phyloP scores from a whole-genome alignment of 1,284 basidiomycete species.

The Neonothopanus nambi region DNA sequence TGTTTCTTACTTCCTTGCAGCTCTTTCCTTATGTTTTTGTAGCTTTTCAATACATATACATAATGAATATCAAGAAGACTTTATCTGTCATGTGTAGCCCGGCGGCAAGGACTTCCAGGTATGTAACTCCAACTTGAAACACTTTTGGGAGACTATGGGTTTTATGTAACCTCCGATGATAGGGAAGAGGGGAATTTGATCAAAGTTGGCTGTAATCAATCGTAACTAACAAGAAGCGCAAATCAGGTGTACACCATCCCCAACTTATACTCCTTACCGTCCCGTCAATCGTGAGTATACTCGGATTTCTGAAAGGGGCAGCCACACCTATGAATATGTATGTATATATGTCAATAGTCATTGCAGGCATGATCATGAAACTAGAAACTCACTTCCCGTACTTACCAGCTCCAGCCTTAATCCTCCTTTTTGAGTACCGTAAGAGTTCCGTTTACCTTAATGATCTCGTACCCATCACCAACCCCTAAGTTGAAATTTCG shows the following conservation, averaged over 20 bases:
- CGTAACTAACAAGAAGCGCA: neutral
- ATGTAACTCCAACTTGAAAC: neutral
- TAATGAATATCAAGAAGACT: neutral
- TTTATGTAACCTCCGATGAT: slow-evolving; percentile 14
- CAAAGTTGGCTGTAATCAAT: too few species aligned
- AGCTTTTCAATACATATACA: neutral
- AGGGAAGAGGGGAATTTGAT: slow-evolving; percentile 12
- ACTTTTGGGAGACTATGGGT: slow-evolving; percentile 10
- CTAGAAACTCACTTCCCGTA: too few species aligned
- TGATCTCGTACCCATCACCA: too few species aligned
- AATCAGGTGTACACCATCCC: slow-evolving; percentile 8
- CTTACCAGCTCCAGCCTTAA: too few species aligned
- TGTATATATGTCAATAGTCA: too few species aligned
- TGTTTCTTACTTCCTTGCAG: neutral
- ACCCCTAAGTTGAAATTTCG: too few species aligned
- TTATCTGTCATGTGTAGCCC: slow-evolving; percentile 1
- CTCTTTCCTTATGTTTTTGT: neutral
- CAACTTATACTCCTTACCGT: slow-evolving; percentile 26
- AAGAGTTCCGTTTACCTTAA: too few species aligned
- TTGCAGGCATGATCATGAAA: too few species aligned
- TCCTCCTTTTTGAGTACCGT: too few species aligned
- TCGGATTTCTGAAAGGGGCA: too few species aligned
- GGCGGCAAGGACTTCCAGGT: neutral
- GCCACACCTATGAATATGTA: too few species aligned
- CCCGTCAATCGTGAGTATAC: too few species aligned